phyloP scores from a whole-genome alignment of 345 rosid genomes.

The Durio zibethinus region DNA sequence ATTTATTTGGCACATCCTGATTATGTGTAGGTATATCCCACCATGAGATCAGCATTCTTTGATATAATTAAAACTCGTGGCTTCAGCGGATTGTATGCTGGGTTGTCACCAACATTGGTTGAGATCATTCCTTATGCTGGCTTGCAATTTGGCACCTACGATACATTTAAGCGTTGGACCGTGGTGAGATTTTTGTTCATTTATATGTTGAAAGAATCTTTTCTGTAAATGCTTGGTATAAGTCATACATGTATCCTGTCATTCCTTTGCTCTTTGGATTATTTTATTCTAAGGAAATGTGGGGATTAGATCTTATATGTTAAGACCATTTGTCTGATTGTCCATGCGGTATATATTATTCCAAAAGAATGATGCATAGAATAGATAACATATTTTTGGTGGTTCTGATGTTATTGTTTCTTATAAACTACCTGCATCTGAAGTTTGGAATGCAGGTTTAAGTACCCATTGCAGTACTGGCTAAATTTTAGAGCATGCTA shows the following conservation, averaged over 20 bases:
- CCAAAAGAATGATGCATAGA: neutral
- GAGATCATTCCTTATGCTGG: constrained; percentile 98
- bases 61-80: constrained; percentile 76
- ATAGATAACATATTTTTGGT: neutral
- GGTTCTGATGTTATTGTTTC: neutral
- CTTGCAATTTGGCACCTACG: constrained; percentile 93
- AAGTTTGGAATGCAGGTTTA: neutral
- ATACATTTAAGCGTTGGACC: constrained; percentile 87
- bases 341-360: neutral
- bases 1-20: neutral
- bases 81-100: constrained; percentile 80
- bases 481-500: neutral
- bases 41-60: constrained; percentile 88
- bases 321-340: neutral
- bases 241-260: neutral
- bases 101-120: constrained; percentile 87
- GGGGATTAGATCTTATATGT: neutral
- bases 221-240: neutral
- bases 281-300: neutral
- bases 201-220: neutral
- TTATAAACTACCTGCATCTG: neutral
- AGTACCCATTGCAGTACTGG: neutral
- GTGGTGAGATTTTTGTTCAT: constrained; percentile 45
- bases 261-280: neutral
- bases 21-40: constrained; percentile 71